Evolutionary conservation across 2,329 filamentous ascomycete species (phyloP).

Genomic region (Stagonosporopsis vannaccii): DNA sequence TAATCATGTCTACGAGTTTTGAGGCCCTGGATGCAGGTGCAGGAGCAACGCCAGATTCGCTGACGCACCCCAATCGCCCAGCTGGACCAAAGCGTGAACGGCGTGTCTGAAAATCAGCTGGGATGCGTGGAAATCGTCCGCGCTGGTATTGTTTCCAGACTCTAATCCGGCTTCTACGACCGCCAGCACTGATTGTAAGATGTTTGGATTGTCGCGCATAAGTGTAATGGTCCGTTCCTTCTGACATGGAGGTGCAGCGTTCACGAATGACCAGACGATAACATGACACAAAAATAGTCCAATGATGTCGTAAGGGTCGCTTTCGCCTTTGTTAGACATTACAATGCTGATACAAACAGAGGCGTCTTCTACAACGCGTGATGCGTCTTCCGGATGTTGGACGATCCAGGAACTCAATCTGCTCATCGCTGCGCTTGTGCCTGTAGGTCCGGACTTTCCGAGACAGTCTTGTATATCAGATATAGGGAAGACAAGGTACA

Average conservation of each 20-base stretch:
- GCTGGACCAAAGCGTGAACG: slow-evolving; percentile 11
- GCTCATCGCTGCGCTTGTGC: slow-evolving; percentile 1
- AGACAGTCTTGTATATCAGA: slow-evolving; percentile 16
- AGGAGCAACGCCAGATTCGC: slow-evolving; percentile 10
- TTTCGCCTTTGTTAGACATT: slow-evolving; percentile 1
- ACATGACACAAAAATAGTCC: slow-evolving; percentile 12
- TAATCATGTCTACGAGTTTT: background rate
- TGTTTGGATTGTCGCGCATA: background rate
- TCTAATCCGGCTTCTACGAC: slow-evolving; percentile 6
- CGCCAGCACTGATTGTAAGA: background rate
- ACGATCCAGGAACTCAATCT: background rate
- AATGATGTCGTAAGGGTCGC: slow-evolving; percentile 9
- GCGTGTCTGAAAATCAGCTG: slow-evolving; percentile 15
- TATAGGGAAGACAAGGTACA: slow-evolving; percentile 4
- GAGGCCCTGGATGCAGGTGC: background rate
- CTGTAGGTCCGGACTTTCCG: slow-evolving; percentile 7
- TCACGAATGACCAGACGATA: slow-evolving; percentile 11
- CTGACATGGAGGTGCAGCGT: background rate
- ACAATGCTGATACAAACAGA: slow-evolving; percentile 9
- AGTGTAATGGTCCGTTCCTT: background rate
- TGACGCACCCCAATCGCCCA: slow-evolving; percentile 14
- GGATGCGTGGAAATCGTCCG: background rate
- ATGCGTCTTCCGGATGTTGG: background rate
- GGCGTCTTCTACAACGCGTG: slow-evolving; percentile 2
- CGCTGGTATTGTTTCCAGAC: no score